Base-by-base conservation (phyloP, 2,329 filamentous ascomycete species). In the Colletotrichum scovillei region DNA sequence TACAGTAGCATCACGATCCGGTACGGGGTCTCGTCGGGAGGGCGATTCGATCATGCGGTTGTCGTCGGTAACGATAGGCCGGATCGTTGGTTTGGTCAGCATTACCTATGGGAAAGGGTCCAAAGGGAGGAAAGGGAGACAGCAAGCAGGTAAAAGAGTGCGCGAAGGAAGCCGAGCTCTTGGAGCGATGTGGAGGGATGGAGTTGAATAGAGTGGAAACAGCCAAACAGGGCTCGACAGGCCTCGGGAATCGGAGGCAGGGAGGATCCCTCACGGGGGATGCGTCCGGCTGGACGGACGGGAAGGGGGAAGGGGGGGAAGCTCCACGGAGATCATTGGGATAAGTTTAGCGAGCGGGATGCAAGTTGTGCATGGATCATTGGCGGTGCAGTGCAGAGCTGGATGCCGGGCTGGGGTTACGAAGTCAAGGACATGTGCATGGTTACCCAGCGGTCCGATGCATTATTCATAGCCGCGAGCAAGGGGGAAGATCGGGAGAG, bases 301-400 rank as follows among this genome's bases (percentile, higher is more conserved):
- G 69, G 58, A 38, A 49, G 12, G 22, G 30, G 38, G 5, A 6
- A 26, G 4, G 62, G 4, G 62, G 12, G 22, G 28, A 38, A n/a
- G n/a, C 12, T 49, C 19, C 26, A 63, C n/a, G 19, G 26, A 49
- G 9, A n/a, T 46, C 14, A 38, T 63, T 63, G 69, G 58, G 38
- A 59, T 69, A 46, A 55, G 19, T 53, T 72, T 59, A 66, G 65
- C 58, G 46, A 60, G 67, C 35, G 64, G 65, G 57, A 72, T 63
- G 52, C 16, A 24, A 30, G 35, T 67, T 69, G 52, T 72, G 66
- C 69, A 72, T 69, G 69, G 59, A 63, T 64, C 69, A 42, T 55
- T 52, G 30, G 35, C 22, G 30, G n/a, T 64, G 62, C 65, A 64
- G 38, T 26, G 69, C 42, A 66, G 32, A 59, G 63, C 63, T 35